Conservation (phyloP, 164 flowering plant species). For the Litsea cubeba region DNA sequence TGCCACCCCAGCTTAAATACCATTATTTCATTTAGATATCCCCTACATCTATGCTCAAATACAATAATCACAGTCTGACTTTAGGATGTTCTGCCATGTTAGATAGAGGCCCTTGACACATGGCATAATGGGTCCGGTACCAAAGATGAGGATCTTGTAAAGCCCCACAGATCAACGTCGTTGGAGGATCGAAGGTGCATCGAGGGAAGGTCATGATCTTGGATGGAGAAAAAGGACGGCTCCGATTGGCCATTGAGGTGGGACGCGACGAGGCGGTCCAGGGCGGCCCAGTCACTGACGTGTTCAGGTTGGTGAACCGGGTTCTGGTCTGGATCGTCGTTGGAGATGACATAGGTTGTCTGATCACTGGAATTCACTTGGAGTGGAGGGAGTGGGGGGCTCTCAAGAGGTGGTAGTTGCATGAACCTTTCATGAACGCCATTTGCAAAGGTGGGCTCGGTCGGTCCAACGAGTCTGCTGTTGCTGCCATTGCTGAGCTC, state of each 20-base stretch:
- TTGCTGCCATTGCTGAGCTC: slow-evolving; percentile 11
- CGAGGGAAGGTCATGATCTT: slow-evolving; percentile 26
- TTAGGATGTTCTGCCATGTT: background rate
- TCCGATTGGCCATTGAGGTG: slow-evolving; percentile 50
- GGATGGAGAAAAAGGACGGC: slow-evolving; percentile 25
- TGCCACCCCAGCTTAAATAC: slow-evolving; percentile 25
- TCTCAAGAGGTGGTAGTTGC: slow-evolving; percentile 19
- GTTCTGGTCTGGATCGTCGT: slow-evolving; percentile 1
- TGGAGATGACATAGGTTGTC: background rate
- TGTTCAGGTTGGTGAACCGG: background rate
- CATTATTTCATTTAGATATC: background rate
- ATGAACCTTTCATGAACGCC: slow-evolving; percentile 30
- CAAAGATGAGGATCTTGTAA: slow-evolving; percentile 43
- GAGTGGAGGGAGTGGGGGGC: background rate
- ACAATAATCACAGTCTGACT: background rate
- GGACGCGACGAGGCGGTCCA: slow-evolving; percentile 61
- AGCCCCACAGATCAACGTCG: slow-evolving; percentile 56
- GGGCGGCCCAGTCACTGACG: slow-evolving; percentile 46
- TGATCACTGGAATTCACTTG: background rate
- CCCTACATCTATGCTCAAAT: background rate
- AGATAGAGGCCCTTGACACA: background rate
- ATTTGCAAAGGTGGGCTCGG: background rate
- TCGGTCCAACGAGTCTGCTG: background rate
- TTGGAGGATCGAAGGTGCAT: slow-evolving; percentile 21
- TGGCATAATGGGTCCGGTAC: slow-evolving; percentile 41